Evolutionary conservation across 2,329 filamentous ascomycete genomes (phyloP).

Genomic region (Colletotrichum scovillei): DNA sequence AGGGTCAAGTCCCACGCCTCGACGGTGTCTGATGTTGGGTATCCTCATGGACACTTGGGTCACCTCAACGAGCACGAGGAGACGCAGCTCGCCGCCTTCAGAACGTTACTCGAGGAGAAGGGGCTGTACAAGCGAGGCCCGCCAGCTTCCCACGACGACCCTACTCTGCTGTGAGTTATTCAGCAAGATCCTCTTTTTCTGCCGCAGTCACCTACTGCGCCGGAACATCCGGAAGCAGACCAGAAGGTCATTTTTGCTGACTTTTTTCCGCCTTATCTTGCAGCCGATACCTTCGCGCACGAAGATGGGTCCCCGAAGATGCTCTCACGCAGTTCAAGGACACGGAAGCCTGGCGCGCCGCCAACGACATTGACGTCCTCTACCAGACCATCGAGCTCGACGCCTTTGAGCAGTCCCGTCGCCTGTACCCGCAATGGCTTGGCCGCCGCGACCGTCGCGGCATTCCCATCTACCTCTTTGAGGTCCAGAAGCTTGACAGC

Average conservation of each 20-base stretch:
- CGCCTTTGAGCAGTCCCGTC: slow-evolving; percentile 83
- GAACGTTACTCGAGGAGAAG: slow-evolving; percentile 72
- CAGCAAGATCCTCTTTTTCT: not conserved
- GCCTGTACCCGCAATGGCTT: slow-evolving; percentile 95
- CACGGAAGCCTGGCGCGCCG: slow-evolving; percentile 87
- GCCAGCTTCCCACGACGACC: slow-evolving; percentile 76
- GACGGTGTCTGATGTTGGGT: slow-evolving; percentile 57
- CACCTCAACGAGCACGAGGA: slow-evolving; percentile 79
- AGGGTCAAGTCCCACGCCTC: slow-evolving; percentile 28
- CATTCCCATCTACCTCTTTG: slow-evolving; percentile 92
- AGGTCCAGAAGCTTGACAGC: slow-evolving; percentile 83
- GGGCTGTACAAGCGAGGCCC: slow-evolving; percentile 70
- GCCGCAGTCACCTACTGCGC: not conserved
- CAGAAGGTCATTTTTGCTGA: slow-evolving; percentile 5
- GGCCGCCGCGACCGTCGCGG: slow-evolving; percentile 89
- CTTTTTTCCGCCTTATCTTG: slow-evolving; percentile 24
- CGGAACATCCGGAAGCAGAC: not conserved
- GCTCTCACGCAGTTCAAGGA: slow-evolving; percentile 87
- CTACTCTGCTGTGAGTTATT: slow-evolving; percentile 72
- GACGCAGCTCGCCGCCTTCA: slow-evolving; percentile 77
- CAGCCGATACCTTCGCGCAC: slow-evolving; percentile 87
- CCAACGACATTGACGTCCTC: slow-evolving; percentile 80
- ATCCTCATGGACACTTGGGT: slow-evolving; percentile 83
- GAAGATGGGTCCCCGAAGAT: slow-evolving; percentile 81
- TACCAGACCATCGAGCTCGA: slow-evolving; percentile 89